Evolutionary conservation across 108 stramenopile genomes (phyloP), one percentile per base, ranked within the genome.

Genomic region (Cyclotella sp.): DNA sequence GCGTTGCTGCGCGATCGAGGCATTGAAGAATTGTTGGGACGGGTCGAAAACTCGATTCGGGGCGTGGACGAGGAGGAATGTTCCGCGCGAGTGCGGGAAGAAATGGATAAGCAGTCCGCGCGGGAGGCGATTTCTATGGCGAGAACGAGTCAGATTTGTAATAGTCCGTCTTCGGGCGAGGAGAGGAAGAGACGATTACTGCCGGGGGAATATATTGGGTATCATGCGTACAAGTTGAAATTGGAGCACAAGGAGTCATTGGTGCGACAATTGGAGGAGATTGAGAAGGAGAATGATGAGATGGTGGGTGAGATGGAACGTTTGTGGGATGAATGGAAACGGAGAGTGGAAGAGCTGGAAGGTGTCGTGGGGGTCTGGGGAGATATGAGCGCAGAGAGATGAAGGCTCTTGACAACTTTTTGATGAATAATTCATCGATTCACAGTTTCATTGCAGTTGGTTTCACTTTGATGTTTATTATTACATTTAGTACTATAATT

Each of bases 151-250:
- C 47, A 52, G 52, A 42, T 51, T 18, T 41, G 21, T 19, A 46
- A 22, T 47, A 59, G 49, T 52, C 30, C 18, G 29, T 13, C 29
- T 42, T 26, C 28, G 8, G 47, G 49, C 14, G 53, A 68, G 16
- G 73, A 67, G 59, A 70, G 69, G 44, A 75, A 58, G 57, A 39
- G 40, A 49, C 73, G 67, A 0, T 21, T 75, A 18, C 42, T 75
- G 27, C 73, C 69, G 22, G 62, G 58, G 0, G 80, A 81, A 47
- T 64, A 52, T 44, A 70, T 70, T 21, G 81, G 64, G 18, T 71
- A 71, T 71, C 74, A 75, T 29, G 68, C 81, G 0, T 59, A 82
- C 43, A 53, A 70, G 39, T 34, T 72, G 41, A 82, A 82, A 59
- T 41, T 72, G 46, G 68, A 75, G 49, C 73, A 82, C 49, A 62